Percentiles rank a stretch among this genome's conserved stretches.
Conservation (phyloP, 805 yeast species). For the Spathaspora girioi region DNA sequence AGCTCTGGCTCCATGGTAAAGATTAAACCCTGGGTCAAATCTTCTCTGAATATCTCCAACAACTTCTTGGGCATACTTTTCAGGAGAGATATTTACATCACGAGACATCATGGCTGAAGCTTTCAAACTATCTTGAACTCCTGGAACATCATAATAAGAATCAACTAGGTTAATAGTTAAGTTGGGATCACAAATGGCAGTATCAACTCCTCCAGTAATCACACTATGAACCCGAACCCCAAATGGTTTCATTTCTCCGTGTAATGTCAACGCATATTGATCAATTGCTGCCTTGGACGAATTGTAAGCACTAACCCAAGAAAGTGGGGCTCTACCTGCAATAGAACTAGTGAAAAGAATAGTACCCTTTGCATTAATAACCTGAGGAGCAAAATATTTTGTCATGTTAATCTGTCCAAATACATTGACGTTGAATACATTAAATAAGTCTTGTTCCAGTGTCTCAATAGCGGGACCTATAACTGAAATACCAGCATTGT, state of each 20-base stretch:
- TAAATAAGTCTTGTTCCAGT: conserved; percentile 17
- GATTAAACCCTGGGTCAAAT: conserved; percentile 22
- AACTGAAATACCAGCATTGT: conserved; percentile 35
- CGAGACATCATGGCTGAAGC: conserved; percentile 21
- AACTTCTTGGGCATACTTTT: conserved; percentile 23
- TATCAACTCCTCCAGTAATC: conserved; percentile 35
- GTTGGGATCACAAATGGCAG: conserved; percentile 23
- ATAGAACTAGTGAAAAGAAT: conserved; percentile 36
- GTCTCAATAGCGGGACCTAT: conserved; percentile 29
- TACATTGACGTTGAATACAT: conserved; percentile 29
- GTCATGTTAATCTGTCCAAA: conserved; percentile 34
- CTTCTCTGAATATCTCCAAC: conserved; percentile 14
- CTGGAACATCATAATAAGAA: conserved; percentile 19
- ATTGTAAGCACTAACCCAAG: conserved; percentile 29
- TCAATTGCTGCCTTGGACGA: conserved; percentile 38
- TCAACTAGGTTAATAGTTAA: conserved; percentile 6
- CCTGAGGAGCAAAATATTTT: conserved; percentile 26
- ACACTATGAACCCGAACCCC: conserved; percentile 36
- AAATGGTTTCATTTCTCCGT: conserved; percentile 28
- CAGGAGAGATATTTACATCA: conserved; percentile 16
- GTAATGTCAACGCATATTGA: conserved; percentile 26
- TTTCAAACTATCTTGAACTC: conserved; percentile 15
- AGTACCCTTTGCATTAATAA: conserved; percentile 29
- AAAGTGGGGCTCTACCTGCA: conserved; percentile 25
- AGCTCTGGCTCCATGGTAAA: conserved; percentile 24